These are phyloP conservation scores for Mucor piriformis DNA, from an alignment of 371 early-diverging fungal species.

Conservation along the genomic window DNA sequence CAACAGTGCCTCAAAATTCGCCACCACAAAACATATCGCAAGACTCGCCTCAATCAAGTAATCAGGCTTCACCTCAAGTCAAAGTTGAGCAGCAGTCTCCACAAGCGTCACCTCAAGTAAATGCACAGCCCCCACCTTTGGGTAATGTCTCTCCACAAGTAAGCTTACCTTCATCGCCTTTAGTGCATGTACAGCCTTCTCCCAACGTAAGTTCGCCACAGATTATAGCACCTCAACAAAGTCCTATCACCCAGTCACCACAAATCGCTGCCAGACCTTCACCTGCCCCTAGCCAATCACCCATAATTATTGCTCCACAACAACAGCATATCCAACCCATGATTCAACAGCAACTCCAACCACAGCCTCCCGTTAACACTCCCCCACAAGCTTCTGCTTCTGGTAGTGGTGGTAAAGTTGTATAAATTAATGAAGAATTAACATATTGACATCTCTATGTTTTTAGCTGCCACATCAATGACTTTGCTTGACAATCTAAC, in stretches of 20 bases:
- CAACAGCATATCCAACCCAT: conserved; percentile 1
- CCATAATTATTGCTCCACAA: conserved; percentile 7
- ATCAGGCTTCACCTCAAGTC: not conserved
- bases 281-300: not conserved
- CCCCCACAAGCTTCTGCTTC: not conserved
- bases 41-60: not conserved
- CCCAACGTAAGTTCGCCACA: conserved; percentile 2
- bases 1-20: not conserved
- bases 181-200: not conserved
- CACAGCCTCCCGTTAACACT: not conserved
- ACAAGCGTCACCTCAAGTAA: not conserved
- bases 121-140: not conserved
- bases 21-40: not conserved
- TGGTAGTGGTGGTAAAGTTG: conserved; percentile 1
- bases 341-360: not conserved
- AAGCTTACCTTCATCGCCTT: not conserved
- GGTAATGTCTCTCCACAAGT: not conserved
- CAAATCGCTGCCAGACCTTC: not conserved
- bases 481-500: conserved; percentile 46
- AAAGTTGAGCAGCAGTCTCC: not conserved
- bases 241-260: not conserved
- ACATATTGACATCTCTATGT: not conserved
- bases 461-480: conserved; percentile 16
- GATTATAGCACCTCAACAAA: not conserved
- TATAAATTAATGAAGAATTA: not conserved